These are phyloP conservation scores for Meyerozyma smithsonii DNA, from an alignment of 1,139 yeast species.

Conservation along the genomic window DNA sequence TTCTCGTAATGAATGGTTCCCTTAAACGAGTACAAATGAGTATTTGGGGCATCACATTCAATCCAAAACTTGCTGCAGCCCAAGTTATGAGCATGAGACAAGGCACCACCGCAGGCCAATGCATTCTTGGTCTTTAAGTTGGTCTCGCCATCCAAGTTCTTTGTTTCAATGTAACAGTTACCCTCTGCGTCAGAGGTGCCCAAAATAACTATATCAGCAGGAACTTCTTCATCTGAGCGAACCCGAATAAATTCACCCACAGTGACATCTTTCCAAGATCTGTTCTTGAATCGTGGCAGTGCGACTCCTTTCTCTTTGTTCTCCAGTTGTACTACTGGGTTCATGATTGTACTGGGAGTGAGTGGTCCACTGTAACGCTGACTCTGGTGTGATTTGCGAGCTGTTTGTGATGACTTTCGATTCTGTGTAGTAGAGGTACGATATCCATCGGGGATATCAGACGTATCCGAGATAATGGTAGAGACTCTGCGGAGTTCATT, in stretches of 20 bases:
- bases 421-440: not conserved
- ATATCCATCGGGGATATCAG: conserved; percentile 12
- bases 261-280: conserved; percentile 46
- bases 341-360: conserved; percentile 27
- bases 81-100: conserved; percentile 42
- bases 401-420: too few relatives aligned
- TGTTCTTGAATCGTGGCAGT: conserved; percentile 12
- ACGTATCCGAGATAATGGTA: conserved; percentile 36
- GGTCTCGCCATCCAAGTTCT: conserved; percentile 59
- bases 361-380: conserved; percentile 6
- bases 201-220: conserved; percentile 50
- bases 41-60: conserved; percentile 54
- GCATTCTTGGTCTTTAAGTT: conserved; percentile 52
- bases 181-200: conserved; percentile 51
- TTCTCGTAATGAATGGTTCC: conserved; percentile 40
- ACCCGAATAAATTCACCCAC: conserved; percentile 53
- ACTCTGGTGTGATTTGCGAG: not conserved
- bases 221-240: conserved; percentile 53
- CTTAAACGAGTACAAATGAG: conserved; percentile 49
- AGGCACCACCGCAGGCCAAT: conserved; percentile 36
- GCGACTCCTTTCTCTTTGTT: conserved; percentile 11
- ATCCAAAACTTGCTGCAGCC: conserved; percentile 35
- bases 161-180: conserved; percentile 54
- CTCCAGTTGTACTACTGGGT: conserved; percentile 24
- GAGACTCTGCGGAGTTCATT: conserved; percentile 33